Base-by-base conservation (phyloP, 441 rosid species). In the Melastoma candidum region DNA sequence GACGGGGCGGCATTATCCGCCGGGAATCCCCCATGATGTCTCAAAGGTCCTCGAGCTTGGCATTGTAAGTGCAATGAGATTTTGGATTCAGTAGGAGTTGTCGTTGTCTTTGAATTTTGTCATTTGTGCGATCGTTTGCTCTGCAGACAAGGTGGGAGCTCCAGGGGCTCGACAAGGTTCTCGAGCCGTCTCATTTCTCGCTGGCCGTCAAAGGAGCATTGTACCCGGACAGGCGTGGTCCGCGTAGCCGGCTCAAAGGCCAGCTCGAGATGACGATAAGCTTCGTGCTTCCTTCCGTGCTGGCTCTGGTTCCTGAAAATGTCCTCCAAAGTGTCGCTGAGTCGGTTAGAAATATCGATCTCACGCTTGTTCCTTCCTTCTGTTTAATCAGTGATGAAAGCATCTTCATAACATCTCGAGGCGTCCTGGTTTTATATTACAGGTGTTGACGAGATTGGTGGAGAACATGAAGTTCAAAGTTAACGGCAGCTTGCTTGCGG, bases 81-180 rank as follows among this genome's bases (percentile, higher is more conserved):
- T 39, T 5, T 50, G n/a, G 44, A 14, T 3, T 27, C 12, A 11
- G 39, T 25, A 4, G 8, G 29, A 17, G 22, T 17, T 17, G 22
- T 17, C 22, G 22, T 17, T 17, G 22, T 17, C 22, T 17, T 17
- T 17, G 22, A 0, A 17, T 17, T 17, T 17, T 17, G 22, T 17
- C 22, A 17, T 17, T 17, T 17, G 22, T 17, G 22, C 22, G 22
- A 17, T 17, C 22, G 22, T 17, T 17, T 17, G 22, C 22, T 17
- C 22, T 17, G 63, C 71, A 88, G 95, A 74, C 66, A 55, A 81
- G 92, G 65, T 93, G 97, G 95, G 76, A 84, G 74, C 88, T 88
- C 57, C 57, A 70, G 67, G 95, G 95, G 59, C 92, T 92, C 53
- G 76, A 79, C 53, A 63, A 58, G 57, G 63, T 68, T 51, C 57